These are phyloP conservation scores for Coffea canephora DNA, from an alignment of 257 asterid genomes.

Conservation along the genomic window DNA sequence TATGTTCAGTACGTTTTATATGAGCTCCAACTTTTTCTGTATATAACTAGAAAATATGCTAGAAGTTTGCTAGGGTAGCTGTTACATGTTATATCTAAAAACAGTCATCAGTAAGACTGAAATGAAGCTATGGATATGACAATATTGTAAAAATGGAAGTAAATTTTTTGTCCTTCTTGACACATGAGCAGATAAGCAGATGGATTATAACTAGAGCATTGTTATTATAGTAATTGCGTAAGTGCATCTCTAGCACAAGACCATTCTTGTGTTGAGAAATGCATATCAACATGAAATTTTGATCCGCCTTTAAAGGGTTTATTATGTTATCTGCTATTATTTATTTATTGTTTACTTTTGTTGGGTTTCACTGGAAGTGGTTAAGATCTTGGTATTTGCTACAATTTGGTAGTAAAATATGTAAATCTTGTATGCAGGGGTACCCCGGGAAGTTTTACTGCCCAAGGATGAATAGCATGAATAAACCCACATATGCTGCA, in stretches of 20 bases:
- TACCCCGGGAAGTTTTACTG: conserved; percentile 97
- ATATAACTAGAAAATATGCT: background rate
- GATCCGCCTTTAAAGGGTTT: background rate
- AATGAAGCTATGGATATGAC: background rate
- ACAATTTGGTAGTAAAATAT: background rate
- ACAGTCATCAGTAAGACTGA: background rate
- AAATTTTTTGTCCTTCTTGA: background rate
- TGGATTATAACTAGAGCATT: background rate
- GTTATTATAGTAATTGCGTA: background rate
- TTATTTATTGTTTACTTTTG: background rate
- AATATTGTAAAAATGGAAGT: background rate
- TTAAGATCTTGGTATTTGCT: background rate
- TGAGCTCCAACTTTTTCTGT: background rate
- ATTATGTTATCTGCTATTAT: background rate
- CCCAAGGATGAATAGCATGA: conserved; percentile 99
- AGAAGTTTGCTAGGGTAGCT: background rate
- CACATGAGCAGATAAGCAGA: background rate
- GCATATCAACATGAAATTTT: background rate
- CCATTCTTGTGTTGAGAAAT: background rate
- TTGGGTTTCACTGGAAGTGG: background rate
- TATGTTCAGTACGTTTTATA: conserved; percentile 5
- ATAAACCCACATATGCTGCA: conserved; percentile 97
- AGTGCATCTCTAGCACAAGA: background rate
- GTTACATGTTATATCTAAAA: background rate
- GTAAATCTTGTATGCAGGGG: conserved; percentile 53